phyloP scores from a whole-genome alignment of 306 rosid genomes.

The Luffa aegyptiaca region DNA sequence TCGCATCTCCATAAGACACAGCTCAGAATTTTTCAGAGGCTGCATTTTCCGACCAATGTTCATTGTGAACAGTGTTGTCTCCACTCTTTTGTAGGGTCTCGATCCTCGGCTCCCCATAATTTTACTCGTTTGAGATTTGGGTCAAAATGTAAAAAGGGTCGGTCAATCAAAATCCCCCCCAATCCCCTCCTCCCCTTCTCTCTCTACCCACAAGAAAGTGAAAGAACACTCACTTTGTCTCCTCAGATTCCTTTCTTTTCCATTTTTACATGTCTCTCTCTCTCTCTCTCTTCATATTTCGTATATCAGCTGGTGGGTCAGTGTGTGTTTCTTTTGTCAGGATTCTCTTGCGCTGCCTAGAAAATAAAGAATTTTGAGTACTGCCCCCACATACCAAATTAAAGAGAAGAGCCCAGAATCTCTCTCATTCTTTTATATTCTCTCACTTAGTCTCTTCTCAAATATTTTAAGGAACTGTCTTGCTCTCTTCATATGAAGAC shows the following conservation, averaged over 20 bases:
- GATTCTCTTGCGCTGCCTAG: slow-evolving; percentile 59
- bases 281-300: slow-evolving; percentile 37
- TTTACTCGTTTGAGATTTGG: slow-evolving; percentile 15
- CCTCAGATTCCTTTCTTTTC: slow-evolving; percentile 69
- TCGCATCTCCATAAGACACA: neutral
- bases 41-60: slow-evolving; percentile 12
- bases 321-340: slow-evolving; percentile 86
- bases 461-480: slow-evolving; percentile 1
- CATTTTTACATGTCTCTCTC: slow-evolving; percentile 11
- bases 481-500: slow-evolving; percentile 26
- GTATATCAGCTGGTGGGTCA: slow-evolving; percentile 75
- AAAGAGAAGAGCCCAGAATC: slow-evolving; percentile 21
- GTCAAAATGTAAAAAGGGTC: slow-evolving; percentile 66
- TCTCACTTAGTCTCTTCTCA: neutral
- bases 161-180: slow-evolving; percentile 44
- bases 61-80: slow-evolving; percentile 6
- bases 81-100: neutral
- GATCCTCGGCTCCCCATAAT: slow-evolving; percentile 19
- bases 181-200: neutral
- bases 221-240: slow-evolving; percentile 75
- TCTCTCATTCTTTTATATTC: slow-evolving; percentile 5
- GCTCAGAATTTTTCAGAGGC: neutral
- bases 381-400: slow-evolving; percentile 27
- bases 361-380: slow-evolving; percentile 32
- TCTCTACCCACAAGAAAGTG: slow-evolving; percentile 59